Base-by-base conservation (phyloP, 495 filamentous ascomycete genomes). In the Apodospora peruviana region DNA sequence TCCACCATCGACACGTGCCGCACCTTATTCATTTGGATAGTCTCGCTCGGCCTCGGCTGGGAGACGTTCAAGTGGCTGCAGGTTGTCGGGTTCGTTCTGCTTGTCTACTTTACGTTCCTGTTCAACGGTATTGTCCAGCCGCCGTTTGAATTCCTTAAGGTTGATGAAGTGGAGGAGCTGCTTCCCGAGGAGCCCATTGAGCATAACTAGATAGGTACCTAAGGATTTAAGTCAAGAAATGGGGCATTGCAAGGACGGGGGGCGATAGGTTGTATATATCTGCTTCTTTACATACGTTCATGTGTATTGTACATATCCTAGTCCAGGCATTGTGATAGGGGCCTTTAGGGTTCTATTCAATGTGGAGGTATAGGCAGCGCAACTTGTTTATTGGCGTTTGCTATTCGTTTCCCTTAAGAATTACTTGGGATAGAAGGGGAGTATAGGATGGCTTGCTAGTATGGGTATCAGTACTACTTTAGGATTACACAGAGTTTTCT, bases 41-140 rank as follows among this genome's bases (percentile, higher is more conserved):
- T 96, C 16, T 94, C 88, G 3, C 78, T 98, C 9, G 90, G 86
- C 5, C 78, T 98, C 0, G 90, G 93, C 44, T 98, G 93, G 93
- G 93, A 98, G 68, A 82, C 79, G 9, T 98, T 98, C 80, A 98
- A 97, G 71, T 96, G 90, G 86, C 78, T 98, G 9, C 93, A 98
- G 68, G 88, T 98, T 3, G 64, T 79, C 2, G 93, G 93, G 2
- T 98, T 98, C 60, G 84, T 60, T 0, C 66, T 96, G 46, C 80
- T 98, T 19, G 93, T 98, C 23, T 98, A 96, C 59, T 95, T 93
- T 56, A 98, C 93, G 0, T 96, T 95, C 67, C 59, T 98, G 46
- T 98, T 96, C 76, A 97, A 98, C 69, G 90, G 91, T 51, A 79
- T 97, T 45, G 78, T 97, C 17, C 74, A 79, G 20, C 87, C 88